Conservation (phyloP, 169 alveolate species). For the Cyclospora cayetanensis region DNA sequence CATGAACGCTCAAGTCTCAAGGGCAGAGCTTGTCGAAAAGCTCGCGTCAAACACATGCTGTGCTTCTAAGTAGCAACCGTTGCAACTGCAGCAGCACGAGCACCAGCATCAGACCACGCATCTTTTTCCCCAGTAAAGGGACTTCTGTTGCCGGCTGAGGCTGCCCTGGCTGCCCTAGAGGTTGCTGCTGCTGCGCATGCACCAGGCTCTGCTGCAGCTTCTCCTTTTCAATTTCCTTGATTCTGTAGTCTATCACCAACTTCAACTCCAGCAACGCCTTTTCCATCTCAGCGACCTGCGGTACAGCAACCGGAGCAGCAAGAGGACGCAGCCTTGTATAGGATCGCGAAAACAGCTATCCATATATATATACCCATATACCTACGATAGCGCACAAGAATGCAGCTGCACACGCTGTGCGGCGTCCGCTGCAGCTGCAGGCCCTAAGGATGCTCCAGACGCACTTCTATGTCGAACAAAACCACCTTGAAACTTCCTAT, state of each 20-base stretch:
- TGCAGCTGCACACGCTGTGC: too few relatives aligned
- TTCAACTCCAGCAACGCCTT: conserved; percentile 95
- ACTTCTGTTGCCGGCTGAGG: conserved; percentile 60
- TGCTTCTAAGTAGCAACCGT: conserved; percentile 59
- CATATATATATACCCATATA: too few relatives aligned
- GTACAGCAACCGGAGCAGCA: conserved; percentile 80
- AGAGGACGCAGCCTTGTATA: conserved; percentile 91
- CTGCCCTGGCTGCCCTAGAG: conserved; percentile 44
- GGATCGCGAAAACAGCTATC: too few relatives aligned
- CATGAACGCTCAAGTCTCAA: conserved; percentile 23
- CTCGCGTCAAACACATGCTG: too few relatives aligned
- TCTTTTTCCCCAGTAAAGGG: background rate
- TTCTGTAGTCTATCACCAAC: conserved; percentile 88
- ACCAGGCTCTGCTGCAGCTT: background rate
- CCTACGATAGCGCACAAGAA: too few relatives aligned
- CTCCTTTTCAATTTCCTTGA: conserved; percentile 63
- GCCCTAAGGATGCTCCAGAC: too few relatives aligned
- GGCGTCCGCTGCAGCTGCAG: too few relatives aligned
- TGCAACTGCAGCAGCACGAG: conserved; percentile 51
- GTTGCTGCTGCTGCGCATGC: background rate
- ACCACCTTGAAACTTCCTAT: too few relatives aligned
- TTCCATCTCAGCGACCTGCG: conserved; percentile 98
- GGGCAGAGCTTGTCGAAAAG: too few relatives aligned
- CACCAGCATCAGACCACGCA: background rate
- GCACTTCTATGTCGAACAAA: too few relatives aligned